Evolutionary conservation across 805 yeast species (phyloP), one percentile per base, ranked within the genome.

Genomic region (Suhomyces sp.): DNA sequence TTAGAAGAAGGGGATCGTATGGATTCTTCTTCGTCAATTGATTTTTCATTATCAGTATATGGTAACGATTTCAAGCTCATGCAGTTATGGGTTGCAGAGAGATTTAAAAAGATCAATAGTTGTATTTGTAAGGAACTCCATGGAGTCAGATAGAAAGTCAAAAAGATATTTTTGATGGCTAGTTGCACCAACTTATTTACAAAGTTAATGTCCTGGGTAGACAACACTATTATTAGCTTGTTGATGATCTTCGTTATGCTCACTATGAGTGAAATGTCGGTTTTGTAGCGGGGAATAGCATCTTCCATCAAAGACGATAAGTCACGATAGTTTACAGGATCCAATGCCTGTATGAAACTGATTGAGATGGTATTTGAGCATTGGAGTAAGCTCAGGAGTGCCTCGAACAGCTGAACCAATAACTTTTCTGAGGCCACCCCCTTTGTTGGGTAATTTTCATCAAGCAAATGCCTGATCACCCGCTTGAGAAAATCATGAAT

Each of bases 61-160:
- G 75, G 74, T 0, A 70, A 51, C 2, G 55, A 44, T 1, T 50
- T 52, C 12, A 70, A 47, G 38, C 62, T 56, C 2, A 83, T 58
- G 51, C 74, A 73, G 6, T 74, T 73, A 19, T 79, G 68, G 1
- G 64, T 55, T 6, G 67, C 62, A 1, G 76, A 66, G n/a, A 82
- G 50, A 46, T 82, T 73, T 8, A 77, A 60, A 55, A 85, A 82
- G 3, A 77, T 58, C 4, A 72, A 57, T 10, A 82, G 55, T 58
- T 83, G 84, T 12, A 68, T 68, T 46, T 70, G 74, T 3, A 83
- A 55, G 0, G 70, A 60, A 1, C 72, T 78, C 58, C 73, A 75
- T 8, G 76, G 74, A 1, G 84, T 68, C 9, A 70, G 60, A 17
- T 71, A 64, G n/a, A 79, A 63, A 24, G 60, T 63, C 2, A 74